phyloP scores from a whole-genome alignment of 2,329 filamentous ascomycete genomes.

The Fusarium sp. region DNA sequence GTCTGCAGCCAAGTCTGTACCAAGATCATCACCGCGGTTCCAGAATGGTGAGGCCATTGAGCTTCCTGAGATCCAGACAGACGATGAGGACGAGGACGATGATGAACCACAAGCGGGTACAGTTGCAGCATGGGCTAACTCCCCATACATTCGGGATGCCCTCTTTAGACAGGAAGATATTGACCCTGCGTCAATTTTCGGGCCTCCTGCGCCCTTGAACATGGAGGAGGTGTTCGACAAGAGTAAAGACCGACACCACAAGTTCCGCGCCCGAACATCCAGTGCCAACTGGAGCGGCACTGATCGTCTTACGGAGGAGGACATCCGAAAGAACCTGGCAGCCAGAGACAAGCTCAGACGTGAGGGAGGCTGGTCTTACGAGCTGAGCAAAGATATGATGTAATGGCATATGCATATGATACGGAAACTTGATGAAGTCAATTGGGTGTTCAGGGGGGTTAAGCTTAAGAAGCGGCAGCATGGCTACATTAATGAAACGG shows the following conservation, averaged over 20 bases:
- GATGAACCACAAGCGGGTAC: slow-evolving; percentile 61
- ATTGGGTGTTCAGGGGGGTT: slow-evolving; percentile 3
- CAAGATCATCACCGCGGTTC: slow-evolving; percentile 82
- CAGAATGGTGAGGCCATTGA: slow-evolving; percentile 90
- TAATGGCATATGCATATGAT: slow-evolving; percentile 41
- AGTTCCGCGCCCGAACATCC: slow-evolving; percentile 89
- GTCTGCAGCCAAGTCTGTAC: slow-evolving; percentile 67
- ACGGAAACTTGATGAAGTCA: slow-evolving; percentile 11
- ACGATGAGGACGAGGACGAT: slow-evolving; percentile 87
- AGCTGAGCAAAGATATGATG: slow-evolving; percentile 59
- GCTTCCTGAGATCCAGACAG: slow-evolving; percentile 93
- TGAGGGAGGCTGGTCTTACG: slow-evolving; percentile 87
- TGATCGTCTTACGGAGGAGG: slow-evolving; percentile 86
- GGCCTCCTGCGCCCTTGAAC: slow-evolving; percentile 84
- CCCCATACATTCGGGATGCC: slow-evolving; percentile 79
- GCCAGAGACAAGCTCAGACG: slow-evolving; percentile 80
- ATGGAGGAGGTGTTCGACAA: slow-evolving; percentile 98
- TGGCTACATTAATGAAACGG: slow-evolving; percentile 12
- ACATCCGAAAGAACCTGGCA: slow-evolving; percentile 81
- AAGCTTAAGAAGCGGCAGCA: slow-evolving; percentile 2
- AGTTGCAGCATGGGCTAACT: slow-evolving; percentile 87
- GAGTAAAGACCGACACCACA: slow-evolving; percentile 84
- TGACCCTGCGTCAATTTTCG: slow-evolving; percentile 88
- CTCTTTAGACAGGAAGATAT: slow-evolving; percentile 84
- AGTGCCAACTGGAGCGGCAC: slow-evolving; percentile 92